Base-by-base conservation (phyloP, 305 asterid species). In the Solanum hybrid region DNA sequence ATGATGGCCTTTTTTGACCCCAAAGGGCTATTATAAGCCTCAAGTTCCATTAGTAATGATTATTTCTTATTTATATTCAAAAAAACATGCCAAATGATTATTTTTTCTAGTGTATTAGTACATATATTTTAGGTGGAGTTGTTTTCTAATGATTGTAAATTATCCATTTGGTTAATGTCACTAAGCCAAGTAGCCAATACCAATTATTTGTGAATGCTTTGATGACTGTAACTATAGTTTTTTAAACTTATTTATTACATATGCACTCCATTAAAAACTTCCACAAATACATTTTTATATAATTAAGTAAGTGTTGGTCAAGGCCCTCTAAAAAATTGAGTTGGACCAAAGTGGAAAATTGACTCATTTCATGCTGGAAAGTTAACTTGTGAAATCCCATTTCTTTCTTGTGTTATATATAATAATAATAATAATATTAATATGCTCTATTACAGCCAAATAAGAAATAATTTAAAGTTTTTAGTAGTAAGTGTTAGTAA, bases 331-430 rank as follows among this genome's bases (percentile, higher is more conserved):
- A 82, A 39, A 39, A 39, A 24, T 27, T 38, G 87, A 24, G 68
- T 82, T 41, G 37, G 26, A 27, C 17, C 34, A 27, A 82, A 82
- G 70, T 82, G 87, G 87, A 82, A 26, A 82, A 26, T 41, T 82
- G 87, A 41, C 38, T 82, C 87, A 82, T 82, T 41, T 82, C 17
- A 26, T 7, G 72, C 87, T 82, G 87, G 87, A 82, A 82, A 82
- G 87, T 39, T 82, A 39, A 38, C 87, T 39, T 39, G 36, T 26
- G 72, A 17, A 82, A 82, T 2, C 87, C 26, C 72, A 26, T 82
- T 82, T 39, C 87, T 78, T 68, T 33, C 83, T 33, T 33, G 29
- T 77, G 13, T 11, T 32, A 77, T 77, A 80, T 41, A 39, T 39
- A 39, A 39, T 51, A 51, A 51, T 15, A 79, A 36, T 36, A 79